phyloP scores from a whole-genome alignment of 129 eudicot genomes.

The Silybum marianum region DNA sequence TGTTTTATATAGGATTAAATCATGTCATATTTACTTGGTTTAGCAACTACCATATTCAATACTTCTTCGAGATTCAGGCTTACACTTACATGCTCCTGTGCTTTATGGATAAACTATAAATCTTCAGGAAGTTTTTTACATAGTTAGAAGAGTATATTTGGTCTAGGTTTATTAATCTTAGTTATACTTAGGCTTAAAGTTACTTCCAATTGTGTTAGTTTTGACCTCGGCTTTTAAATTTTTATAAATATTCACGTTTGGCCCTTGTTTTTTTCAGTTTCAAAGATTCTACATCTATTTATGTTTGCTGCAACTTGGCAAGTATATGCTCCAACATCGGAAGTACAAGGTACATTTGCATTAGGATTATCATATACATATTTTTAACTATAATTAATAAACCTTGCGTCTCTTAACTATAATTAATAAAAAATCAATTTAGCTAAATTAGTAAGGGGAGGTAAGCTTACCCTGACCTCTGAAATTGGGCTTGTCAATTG shows the following conservation, averaged over 20 bases:
- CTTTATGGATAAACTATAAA: too few species aligned
- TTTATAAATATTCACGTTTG: background rate
- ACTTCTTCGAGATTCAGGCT: background rate
- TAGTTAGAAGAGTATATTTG: background rate
- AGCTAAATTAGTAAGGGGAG: background rate
- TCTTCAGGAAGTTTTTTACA: too few species aligned
- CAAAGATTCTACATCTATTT: background rate
- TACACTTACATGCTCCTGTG: background rate
- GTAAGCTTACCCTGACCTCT: slow-evolving; percentile 67
- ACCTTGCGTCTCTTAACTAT: background rate
- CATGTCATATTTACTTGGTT: background rate
- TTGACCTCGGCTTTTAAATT: background rate
- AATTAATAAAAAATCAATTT: background rate
- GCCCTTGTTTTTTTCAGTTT: background rate
- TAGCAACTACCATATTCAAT: background rate
- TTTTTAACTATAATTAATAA: background rate
- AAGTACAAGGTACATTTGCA: background rate
- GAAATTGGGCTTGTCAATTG: slow-evolving; percentile 57
- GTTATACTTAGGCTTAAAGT: too few species aligned
- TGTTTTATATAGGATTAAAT: background rate
- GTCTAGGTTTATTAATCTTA: background rate
- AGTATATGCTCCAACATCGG: background rate
- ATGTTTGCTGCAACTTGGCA: background rate
- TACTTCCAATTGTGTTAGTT: background rate
- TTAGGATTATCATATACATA: background rate